These are phyloP conservation scores for Endocarpon pusillum DNA, from an alignment of 495 filamentous ascomycete species.

Conservation along the genomic window DNA sequence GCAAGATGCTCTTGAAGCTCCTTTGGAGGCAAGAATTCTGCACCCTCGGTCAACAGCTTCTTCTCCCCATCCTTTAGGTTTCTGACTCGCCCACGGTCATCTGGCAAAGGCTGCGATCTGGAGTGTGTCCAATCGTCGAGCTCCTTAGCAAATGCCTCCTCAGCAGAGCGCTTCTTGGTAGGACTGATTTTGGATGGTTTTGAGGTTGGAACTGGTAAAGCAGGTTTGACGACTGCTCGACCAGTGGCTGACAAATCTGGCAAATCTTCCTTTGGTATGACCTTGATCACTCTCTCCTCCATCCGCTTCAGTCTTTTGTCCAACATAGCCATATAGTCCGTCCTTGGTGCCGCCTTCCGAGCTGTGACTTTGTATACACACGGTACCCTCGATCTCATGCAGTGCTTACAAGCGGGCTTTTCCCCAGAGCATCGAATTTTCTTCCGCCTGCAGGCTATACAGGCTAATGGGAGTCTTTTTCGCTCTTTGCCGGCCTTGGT, in stretches of 20 bases:
- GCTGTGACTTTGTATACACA: constrained; percentile 98
- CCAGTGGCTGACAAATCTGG: constrained; percentile 42
- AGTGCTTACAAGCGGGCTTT: constrained; percentile 95
- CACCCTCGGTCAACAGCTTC: constrained; percentile 60
- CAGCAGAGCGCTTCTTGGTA: constrained; percentile 68
- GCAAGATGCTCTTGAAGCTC: constrained; percentile 90
- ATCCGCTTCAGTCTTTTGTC: constrained; percentile 81
- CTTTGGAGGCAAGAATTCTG: constrained; percentile 65
- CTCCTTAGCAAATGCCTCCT: constrained; percentile 74
- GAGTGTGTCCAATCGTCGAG: constrained; percentile 66
- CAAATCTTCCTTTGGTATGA: constrained; percentile 70
- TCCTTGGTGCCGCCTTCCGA: constrained; percentile 84
- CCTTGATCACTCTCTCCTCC: constrained; percentile 96
- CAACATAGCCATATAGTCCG: constrained; percentile 98
- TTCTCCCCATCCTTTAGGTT: constrained; percentile 52
- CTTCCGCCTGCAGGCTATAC: constrained; percentile 89
- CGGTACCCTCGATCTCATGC: constrained; percentile 78
- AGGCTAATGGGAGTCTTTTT: constrained; percentile 82
- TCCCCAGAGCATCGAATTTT: constrained; percentile 97
- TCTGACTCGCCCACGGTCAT: constrained; percentile 39
- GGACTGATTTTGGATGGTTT: constrained; percentile 29
- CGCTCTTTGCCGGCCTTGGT: constrained; percentile 96
- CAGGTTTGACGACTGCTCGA: constrained; percentile 65
- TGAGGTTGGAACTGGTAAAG: constrained; percentile 40
- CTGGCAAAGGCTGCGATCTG: constrained; percentile 25